Base-by-base conservation (phyloP, 2,329 filamentous ascomycete genomes). In the Monosporascus sp. region DNA sequence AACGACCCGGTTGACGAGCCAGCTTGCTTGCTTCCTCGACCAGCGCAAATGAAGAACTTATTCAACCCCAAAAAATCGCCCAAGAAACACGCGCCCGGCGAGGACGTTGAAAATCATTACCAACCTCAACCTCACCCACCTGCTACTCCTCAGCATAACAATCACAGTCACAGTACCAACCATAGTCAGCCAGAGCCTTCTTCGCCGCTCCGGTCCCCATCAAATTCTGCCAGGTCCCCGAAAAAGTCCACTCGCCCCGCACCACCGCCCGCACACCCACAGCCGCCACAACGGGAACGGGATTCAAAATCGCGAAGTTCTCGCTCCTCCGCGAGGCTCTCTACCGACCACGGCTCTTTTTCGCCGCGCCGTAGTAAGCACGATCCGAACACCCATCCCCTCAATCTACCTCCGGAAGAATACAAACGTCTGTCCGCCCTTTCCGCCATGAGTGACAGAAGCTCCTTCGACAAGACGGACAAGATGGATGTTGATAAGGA, bases 371-470 rank as follows among this genome's bases (percentile, higher is more conserved):
- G 79, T 58, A 73, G 72, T 62, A 83, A 82, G 68, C 72, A 76
- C 65, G 85, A 89, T 67, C 78, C 78, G 58, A 82, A 93, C 68
- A 87, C 84, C 3, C 92, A 97, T 70, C 93, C 93, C 39, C 81
- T 97, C 50, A 97, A 97, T 66, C 83, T 96, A 22, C 90, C 88
- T 2, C 91, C 91, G 47, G 91, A 96, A 75, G 87, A 96, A 79
- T 82, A 90, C 65, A 88, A 89, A 70, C 84, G 89, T 57, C 73
- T 89, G 53, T 90, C 87, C 48, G 80, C 79, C 61, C 78, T 90
- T 57, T 86, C 85, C 60, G 71, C 70, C 64, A 80, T 82, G 80
- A 84, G 74, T 63, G 76, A 78, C 58, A 75, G 81, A 58, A 82
- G 77, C 64, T 84, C 87, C 55, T 57, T 67, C 24, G 67, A 69